Base-by-base conservation (phyloP, 805 yeast species). In the Helenozyma baotianmanensis region DNA sequence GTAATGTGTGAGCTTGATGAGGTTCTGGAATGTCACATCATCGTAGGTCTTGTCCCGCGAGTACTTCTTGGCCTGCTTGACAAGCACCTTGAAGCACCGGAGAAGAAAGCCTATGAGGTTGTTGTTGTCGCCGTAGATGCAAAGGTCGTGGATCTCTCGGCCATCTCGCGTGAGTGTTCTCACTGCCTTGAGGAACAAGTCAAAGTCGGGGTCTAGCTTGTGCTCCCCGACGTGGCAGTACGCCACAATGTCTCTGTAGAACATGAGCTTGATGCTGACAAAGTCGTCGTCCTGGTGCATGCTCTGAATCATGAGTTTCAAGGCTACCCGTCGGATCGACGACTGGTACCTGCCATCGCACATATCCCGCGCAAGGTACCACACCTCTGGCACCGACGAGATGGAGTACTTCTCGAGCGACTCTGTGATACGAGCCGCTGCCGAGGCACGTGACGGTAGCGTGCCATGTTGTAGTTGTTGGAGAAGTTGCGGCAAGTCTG, bases 361-460 rank as follows among this genome's bases (percentile, higher is more conserved):
- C 52, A 80, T 56, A 31, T 70, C 74, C 38, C 73, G 62, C 0
- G 82, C 80, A 32, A 78, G 58, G 52, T 80, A 76, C 96, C 96
- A 86, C 2, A 85, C 66, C 40, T 82, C 88, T 0, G 85, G 78
- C 4, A 84, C 67, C 2, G 82, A 72, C 0, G 80, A 66, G 2
- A 78, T 68, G 3, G 79, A 62, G 30, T 68, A 69, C 29, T 68
- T 72, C 14, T 69, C 69, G 2, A 85, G 54, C 3, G 76, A 62
- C 2, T 67, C 67, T 6, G 72, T 58, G 25, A 86, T 55, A 14
- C 68, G 55, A 2, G 61, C 62, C 0, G 83, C 78, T 0, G 82
- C 78, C 1, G 69, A 61, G 1, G 72, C 62, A 39, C 79, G 59
- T 9, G 51, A 33, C 2, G 68, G 48, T 7, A 56, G 37, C 0